Conservation (phyloP, 805 yeast species). For the Soucietia sequanensis region DNA sequence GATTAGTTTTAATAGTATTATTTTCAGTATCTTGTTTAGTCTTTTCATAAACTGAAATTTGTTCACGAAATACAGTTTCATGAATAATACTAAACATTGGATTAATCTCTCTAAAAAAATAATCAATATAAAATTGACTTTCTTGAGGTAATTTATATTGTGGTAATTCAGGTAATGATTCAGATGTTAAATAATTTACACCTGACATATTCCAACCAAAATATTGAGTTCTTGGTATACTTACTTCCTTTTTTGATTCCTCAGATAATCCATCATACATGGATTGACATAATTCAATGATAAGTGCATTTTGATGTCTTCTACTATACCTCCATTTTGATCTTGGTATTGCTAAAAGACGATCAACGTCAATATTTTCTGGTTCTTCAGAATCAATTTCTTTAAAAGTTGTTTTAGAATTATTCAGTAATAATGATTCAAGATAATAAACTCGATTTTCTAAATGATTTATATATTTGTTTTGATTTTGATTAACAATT, state of each 20-base stretch:
- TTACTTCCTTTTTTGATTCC: conserved; percentile 31
- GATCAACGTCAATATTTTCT: conserved; percentile 14
- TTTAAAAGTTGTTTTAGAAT: conserved; percentile 11
- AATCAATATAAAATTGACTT: conserved; percentile 27
- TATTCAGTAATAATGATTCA: conserved; percentile 26
- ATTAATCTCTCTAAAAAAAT: conserved; percentile 49
- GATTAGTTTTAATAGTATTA: conserved; percentile 23
- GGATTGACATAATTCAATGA: conserved; percentile 36
- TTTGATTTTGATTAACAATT: conserved; percentile 6
- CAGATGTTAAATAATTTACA: conserved; percentile 42
- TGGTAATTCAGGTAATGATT: conserved; percentile 33
- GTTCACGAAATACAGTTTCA: conserved; percentile 53
- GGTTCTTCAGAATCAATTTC: conserved; percentile 15
- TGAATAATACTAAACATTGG: conserved; percentile 54
- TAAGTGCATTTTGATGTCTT: conserved; percentile 44
- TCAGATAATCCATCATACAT: conserved; percentile 31
- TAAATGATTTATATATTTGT: conserved; percentile 28
- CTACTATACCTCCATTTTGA: conserved; percentile 49
- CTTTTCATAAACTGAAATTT: conserved; percentile 32
- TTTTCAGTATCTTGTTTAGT: conserved; percentile 10
- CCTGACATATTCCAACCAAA: conserved; percentile 72
- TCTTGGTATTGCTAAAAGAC: conserved; percentile 17
- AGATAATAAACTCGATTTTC: conserved; percentile 42
- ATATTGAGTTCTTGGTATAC: conserved; percentile 55
- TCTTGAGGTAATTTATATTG: conserved; percentile 13